Base-by-base conservation (phyloP, 139 green algal species). In the Micractinium conductrix region DNA sequence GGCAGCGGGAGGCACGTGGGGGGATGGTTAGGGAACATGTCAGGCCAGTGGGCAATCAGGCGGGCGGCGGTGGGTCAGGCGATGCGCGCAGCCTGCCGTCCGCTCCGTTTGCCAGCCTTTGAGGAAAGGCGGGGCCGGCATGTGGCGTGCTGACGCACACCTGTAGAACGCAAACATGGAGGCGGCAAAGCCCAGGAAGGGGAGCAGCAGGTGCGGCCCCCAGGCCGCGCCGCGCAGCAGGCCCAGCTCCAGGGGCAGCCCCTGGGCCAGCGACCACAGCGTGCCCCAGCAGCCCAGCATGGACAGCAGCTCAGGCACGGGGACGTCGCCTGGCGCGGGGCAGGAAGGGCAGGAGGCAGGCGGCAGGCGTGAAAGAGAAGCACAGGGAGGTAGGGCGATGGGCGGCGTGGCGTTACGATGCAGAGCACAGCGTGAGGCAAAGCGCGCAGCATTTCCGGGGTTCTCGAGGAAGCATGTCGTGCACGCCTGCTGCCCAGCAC, bases 111-210 rank as follows among this genome's bases (percentile, higher is more conserved):
- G n/a, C n/a, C n/a, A n/a, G n/a, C n/a, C n/a, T n/a, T n/a, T n/a
- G n/a, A n/a, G n/a, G 48, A 58, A 58, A 16, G 10, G 12, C 48
- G 12, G 48, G 48, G 12, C 48, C 48, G 12, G 48, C 48, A 10
- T 58, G 48, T 58, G 16, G 48, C 10, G 16, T 58, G 48, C 48
- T 24, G 12, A 30, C 4, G n/a, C 63, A 26, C 93, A 48, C 24
- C 86, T 82, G 75, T 93, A 94, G 86, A 97, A 97, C 30, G 45
- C 43, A 83, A 93, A 95, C 79, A 97, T 88, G 4, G 90, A 78
- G 7, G 79, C 8, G 1, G 79, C 82, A 80, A 94, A 97, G 37
- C 72, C 89, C 1, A 81, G 44, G 48, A 95, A 81, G 10, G 88
- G 85, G 28, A 28, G 35, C 7, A 84, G 72, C 53, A 92, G 75